A percentile compares a stretch with the other conserved stretches of the same genome.
Conservation (phyloP, 352 stramenopile species). For the Globisporangium orthogonon region DNA sequence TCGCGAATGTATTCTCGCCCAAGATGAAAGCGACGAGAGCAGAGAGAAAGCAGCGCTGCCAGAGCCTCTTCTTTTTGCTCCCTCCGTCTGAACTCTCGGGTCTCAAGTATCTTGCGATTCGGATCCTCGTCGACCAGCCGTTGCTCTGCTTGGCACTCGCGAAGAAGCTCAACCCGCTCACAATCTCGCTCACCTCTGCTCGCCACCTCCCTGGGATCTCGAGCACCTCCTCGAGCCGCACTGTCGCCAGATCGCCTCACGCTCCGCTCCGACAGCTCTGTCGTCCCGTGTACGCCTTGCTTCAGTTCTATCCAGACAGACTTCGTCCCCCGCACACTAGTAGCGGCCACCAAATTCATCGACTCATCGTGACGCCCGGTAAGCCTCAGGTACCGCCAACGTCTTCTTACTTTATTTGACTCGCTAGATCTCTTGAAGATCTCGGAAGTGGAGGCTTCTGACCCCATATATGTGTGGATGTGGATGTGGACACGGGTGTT, state of each 20-base stretch:
- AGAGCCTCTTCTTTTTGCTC: constrained; percentile 23
- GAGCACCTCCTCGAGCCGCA: constrained; percentile 5
- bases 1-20: constrained; percentile 1
- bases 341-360: background rate
- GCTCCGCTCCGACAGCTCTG: constrained; percentile 33
- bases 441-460: background rate
- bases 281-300: constrained; percentile 45
- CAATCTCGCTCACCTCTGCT: constrained; percentile 36
- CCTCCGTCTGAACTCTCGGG: constrained; percentile 12
- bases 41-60: constrained; percentile 8
- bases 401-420: background rate
- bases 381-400: constrained; percentile 29
- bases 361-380: constrained; percentile 18
- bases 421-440: background rate
- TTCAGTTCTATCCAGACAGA: constrained; percentile 43
- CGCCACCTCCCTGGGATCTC: constrained; percentile 45
- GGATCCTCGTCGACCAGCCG: constrained; percentile 39
- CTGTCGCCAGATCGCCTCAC: constrained; percentile 27
- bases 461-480: background rate
- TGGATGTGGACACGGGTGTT: background rate
- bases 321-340: constrained; percentile 5
- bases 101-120: constrained; percentile 42
- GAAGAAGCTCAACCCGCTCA: constrained; percentile 61
- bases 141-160: constrained; percentile 32
- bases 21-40: constrained; percentile 5